Conservation (phyloP, 2,329 filamentous ascomycete species). For the Massarina eburnea region DNA sequence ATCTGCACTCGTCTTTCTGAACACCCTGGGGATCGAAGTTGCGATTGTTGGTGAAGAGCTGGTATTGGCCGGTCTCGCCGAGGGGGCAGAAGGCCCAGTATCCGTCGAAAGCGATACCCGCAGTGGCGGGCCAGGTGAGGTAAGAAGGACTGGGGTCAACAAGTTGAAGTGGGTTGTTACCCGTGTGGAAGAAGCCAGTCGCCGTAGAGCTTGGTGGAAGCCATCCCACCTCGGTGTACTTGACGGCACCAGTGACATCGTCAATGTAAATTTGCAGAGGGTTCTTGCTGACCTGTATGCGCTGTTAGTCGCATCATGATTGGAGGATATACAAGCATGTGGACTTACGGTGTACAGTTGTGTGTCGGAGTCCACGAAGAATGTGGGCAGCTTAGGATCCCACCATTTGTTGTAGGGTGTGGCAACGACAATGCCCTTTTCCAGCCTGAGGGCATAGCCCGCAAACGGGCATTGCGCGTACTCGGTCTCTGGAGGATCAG, state of each 20-base stretch:
- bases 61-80: conserved; percentile 25
- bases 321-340: not conserved
- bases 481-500: not conserved
- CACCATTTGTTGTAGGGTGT: conserved; percentile 34
- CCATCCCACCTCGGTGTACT: conserved; percentile 28
- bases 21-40: conserved; percentile 19
- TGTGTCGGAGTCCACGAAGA: conserved; percentile 33
- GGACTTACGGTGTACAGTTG: conserved; percentile 29
- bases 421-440: conserved; percentile 28
- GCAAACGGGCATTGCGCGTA: conserved; percentile 13
- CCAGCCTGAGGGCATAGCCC: conserved; percentile 25
- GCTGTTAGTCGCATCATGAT: conserved; percentile 3
- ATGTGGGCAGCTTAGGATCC: conserved; percentile 26
- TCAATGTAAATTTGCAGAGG: conserved; percentile 31
- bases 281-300: conserved; percentile 30
- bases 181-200: conserved; percentile 27
- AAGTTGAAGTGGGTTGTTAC: conserved; percentile 27
- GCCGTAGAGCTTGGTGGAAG: conserved; percentile 26
- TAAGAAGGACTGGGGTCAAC: conserved; percentile 25
- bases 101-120: conserved; percentile 12
- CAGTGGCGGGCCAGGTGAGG: conserved; percentile 31
- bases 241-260: conserved; percentile 20
- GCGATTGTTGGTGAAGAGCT: conserved; percentile 28
- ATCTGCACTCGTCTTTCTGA: conserved; percentile 1
- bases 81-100: conserved; percentile 20